Evolutionary conservation across 768 basidiomycete genomes (phyloP).

Genomic region (Podaxis rugospora): DNA sequence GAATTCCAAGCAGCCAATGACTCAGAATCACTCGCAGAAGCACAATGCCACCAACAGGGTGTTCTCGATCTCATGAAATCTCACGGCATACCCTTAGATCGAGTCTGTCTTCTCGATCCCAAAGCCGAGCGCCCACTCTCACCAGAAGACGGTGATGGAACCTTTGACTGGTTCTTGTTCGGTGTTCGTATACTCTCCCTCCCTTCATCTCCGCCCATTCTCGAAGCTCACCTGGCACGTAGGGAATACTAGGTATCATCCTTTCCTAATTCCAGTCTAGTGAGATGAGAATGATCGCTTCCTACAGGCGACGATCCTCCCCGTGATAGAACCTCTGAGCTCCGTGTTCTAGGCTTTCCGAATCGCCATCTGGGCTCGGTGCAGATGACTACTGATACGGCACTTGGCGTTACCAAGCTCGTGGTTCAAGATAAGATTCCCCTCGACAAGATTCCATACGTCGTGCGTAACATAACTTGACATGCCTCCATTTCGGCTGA

Average conservation of each 20-base stretch:
- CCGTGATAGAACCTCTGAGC: slow-evolving; percentile 85
- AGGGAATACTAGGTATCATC: slow-evolving; percentile 32
- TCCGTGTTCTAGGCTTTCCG: slow-evolving; percentile 84
- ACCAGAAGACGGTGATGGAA: slow-evolving; percentile 72
- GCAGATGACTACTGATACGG: slow-evolving; percentile 99
- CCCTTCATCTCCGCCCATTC: not conserved
- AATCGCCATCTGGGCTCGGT: slow-evolving; percentile 78
- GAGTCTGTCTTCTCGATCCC: slow-evolving; percentile 93
- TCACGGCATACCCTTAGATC: slow-evolving; percentile 38
- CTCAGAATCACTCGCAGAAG: slow-evolving; percentile 26
- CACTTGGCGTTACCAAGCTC: slow-evolving; percentile 83
- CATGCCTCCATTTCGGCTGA: not conserved
- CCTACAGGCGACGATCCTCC: slow-evolving; percentile 89
- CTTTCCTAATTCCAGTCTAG: not conserved
- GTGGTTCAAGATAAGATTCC: slow-evolving; percentile 75
- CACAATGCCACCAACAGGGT: slow-evolving; percentile 44
- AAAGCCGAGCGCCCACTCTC: slow-evolving; percentile 65
- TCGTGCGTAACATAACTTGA: slow-evolving; percentile 38
- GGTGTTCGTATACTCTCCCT: slow-evolving; percentile 48
- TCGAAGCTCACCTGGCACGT: slow-evolving; percentile 1
- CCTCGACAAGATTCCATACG: slow-evolving; percentile 67
- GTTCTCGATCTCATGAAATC: slow-evolving; percentile 57
- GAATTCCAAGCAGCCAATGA: slow-evolving; percentile 1
- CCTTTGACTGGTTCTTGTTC: slow-evolving; percentile 88
- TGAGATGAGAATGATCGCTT: not conserved